Base-by-base conservation (phyloP, 139 green algal species). In the Zygnema cylindricum region DNA sequence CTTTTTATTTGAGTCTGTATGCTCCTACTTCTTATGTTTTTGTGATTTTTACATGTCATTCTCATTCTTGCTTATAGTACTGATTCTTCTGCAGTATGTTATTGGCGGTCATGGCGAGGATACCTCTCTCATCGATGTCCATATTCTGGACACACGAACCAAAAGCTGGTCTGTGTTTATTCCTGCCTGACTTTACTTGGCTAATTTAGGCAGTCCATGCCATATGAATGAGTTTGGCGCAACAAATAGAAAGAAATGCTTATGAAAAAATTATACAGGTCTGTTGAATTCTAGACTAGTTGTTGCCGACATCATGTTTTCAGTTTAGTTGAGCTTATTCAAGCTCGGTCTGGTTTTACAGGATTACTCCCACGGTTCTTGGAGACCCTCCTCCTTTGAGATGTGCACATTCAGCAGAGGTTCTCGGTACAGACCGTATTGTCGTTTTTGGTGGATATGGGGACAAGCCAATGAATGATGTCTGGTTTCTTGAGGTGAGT, bases 41-140 rank as follows among this genome's bases (percentile, higher is more conserved):
- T n/a, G n/a, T n/a, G n/a, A n/a, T n/a, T n/a, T n/a, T n/a, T n/a
- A n/a, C n/a, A n/a, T n/a, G n/a, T n/a, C 57, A 35, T 73, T 73
- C 57, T 73, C 57, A 30, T 73, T 73, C 57, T 35, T 30, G 30
- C 57, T 73, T 25, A 73, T n/a, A n/a, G n/a, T n/a, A n/a, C n/a
- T n/a, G n/a, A n/a, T 63, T 63, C 16, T 7, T 7, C 71, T 87
- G 82, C 82, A 84, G 82, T 89, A 89, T 86, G 69, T 89, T 63
- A 85, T 89, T 71, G 84, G 84, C 69, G 84, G 84, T 69, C 36
- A 85, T 23, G 39, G 84, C 2, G 39, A 89, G 0, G 33, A 55
- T 25, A 39, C n/a, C n/a, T 36, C 84, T 71, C 36, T 54, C 35
- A 89, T 63, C 55, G 69, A 85, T 21, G 81, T 86, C 11, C 43